These are phyloP conservation scores for Clavispora santaluciae DNA, from an alignment of 805 yeast genomes.

Conservation along the genomic window DNA sequence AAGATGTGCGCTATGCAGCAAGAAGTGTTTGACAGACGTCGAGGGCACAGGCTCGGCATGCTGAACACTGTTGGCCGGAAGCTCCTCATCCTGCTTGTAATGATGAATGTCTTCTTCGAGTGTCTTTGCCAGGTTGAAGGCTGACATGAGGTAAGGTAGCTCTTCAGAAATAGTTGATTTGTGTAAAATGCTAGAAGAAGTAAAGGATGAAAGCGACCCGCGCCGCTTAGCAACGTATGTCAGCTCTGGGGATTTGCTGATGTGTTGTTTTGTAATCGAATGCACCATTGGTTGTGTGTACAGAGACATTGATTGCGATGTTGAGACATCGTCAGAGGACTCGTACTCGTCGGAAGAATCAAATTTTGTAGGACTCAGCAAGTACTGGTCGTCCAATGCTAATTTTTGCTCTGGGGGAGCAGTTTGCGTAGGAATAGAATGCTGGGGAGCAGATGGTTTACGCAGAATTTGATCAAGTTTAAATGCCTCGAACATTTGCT, in stretches of 20 bases:
- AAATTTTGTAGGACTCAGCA: neutral
- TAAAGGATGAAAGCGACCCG: conserved; percentile 24
- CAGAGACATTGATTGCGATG: conserved; percentile 16
- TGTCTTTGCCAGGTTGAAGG: conserved; percentile 59
- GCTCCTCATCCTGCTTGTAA: conserved; percentile 13
- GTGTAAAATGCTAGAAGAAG: conserved; percentile 37
- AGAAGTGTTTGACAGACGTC: conserved; percentile 10
- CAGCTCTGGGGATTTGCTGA: neutral
- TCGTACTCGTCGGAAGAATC: conserved; percentile 21
- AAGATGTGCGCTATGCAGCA: conserved; percentile 22
- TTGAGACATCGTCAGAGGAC: conserved; percentile 22
- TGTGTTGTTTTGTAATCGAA: conserved; percentile 29
- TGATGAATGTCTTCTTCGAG: conserved; percentile 43
- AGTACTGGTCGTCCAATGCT: neutral
- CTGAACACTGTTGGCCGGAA: neutral
- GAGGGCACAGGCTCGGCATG: neutral
- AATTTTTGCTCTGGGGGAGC: neutral
- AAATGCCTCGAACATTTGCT: conserved; percentile 62
- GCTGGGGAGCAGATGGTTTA: conserved; percentile 2
- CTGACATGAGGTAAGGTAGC: conserved; percentile 60
- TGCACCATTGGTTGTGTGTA: conserved; percentile 33
- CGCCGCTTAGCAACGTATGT: conserved; percentile 15
- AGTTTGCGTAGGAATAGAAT: neutral
- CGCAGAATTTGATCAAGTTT: conserved; percentile 30
- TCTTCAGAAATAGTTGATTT: conserved; percentile 58